Evolutionary conservation across 208 protist species (phyloP), one percentile per base, ranked within the genome.

Genomic region (Vickermania spadyakhi): DNA sequence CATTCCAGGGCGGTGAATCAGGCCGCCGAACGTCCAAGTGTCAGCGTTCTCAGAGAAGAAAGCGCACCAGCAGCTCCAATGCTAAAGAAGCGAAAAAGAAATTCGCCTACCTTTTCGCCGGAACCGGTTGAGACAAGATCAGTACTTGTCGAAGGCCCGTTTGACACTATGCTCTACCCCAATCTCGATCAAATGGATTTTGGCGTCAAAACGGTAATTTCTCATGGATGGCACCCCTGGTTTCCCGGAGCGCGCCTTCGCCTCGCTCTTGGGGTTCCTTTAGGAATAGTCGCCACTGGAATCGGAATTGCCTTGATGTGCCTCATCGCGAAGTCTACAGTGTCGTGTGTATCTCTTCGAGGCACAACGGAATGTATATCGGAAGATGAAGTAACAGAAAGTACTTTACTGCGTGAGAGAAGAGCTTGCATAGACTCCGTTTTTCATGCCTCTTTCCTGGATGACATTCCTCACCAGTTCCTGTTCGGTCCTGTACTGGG

Each of bases 171-270:
- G 62, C 60, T 59, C n/a, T 92, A 86, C 62, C 85, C 85, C 1
- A 92, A 73, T 50, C 61, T 86, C 18, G 63, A 70, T 2, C 85
- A 81, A 42, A 73, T 77, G 0, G 74, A 84, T 36, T 60, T 76
- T 41, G 79, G 79, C 1, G 51, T 85, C 3, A 60, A 31, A 1
- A 29, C 69, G 11, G 62, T 92, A 25, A 58, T 92, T n/a, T 55
- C 57, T 27, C 60, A 78, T 45, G 68, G 71, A 25, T 31, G 72
- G 31, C 66, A 84, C 58, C 73, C 72, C 14, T 21, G 11, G 4
- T 53, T 88, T 0, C 60, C 60, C n/a, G 50, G 52, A 3, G 75
- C 68, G 23, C 68, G 79, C 29, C 41, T 77, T 65, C 76, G 79
- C 4, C 66, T 86, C 25, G 22, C 80, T 3, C n/a, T 81, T 13